Evolutionary conservation across 768 basidiomycete species (phyloP).

Genomic region (Suillus subaureus): DNA sequence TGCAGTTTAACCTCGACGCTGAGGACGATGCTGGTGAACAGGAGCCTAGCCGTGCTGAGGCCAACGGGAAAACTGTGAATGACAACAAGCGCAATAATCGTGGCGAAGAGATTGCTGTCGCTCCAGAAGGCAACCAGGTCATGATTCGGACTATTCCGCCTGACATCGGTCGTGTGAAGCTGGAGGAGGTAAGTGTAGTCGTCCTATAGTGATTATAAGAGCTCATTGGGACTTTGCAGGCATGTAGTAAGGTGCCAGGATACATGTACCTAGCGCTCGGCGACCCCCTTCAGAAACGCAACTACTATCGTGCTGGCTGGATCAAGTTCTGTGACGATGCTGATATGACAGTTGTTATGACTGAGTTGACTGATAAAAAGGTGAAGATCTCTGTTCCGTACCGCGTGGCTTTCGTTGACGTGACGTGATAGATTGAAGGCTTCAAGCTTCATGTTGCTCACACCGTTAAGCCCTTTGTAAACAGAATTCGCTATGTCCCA

Average conservation of each 20-base stretch:
- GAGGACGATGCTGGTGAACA: conserved; percentile 73
- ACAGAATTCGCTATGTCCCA: conserved; percentile 78
- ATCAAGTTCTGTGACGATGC: conserved; percentile 83
- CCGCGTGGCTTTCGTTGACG: conserved; percentile 6
- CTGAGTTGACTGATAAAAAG: conserved; percentile 82
- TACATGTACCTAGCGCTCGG: conserved; percentile 89
- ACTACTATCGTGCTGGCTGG: conserved; percentile 96
- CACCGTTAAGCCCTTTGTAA: conserved; percentile 75
- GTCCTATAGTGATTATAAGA: conserved; percentile 11
- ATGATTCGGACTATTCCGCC: conserved; percentile 96
- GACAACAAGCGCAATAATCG: conserved; percentile 55
- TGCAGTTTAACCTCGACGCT: conserved; percentile 69
- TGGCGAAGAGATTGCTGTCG: conserved; percentile 70
- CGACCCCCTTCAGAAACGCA: conserved; percentile 90
- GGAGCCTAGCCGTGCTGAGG: conserved; percentile 53
- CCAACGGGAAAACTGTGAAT: conserved; percentile 54
- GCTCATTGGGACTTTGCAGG: conserved; percentile 43
- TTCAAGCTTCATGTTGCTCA: conserved; percentile 93
- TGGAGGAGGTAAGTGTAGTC: conserved; percentile 73
- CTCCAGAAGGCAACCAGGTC: conserved; percentile 84
- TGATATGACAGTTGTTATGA: conserved; percentile 75
- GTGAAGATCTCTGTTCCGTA: conserved; percentile 41
- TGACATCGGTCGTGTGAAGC: conserved; percentile 83
- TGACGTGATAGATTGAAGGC: conserved; percentile 73
- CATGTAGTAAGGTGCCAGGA: conserved; percentile 74